Base-by-base conservation (phyloP, 495 filamentous ascomycete species). In the Talaromyces nanjingensis region DNA sequence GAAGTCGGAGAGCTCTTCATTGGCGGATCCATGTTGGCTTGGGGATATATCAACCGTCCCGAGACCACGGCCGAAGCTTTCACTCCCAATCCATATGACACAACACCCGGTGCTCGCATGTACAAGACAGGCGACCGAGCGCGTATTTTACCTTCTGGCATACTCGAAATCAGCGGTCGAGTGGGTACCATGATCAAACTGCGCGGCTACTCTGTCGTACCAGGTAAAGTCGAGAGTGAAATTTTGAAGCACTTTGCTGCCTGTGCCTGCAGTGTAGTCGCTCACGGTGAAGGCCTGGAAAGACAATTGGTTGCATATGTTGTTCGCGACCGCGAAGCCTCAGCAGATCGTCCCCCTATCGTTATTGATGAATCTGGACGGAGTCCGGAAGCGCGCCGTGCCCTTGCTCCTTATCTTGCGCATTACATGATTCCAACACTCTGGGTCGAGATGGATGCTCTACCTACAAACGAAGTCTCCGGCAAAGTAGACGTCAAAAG, bases 101-200 rank as follows among this genome's bases (percentile, higher is more conserved):
- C 64, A 0, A 67, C 59, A 5, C 66, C 84, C 60, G 81, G 76
- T 71, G 74, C 85, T 65, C 67, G 79, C 31, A 77, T 93, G 22
- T 97, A 97, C 74, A 81, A 90, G 24, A 98, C 93, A 2, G 93
- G 93, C 4, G 93, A 98, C 72, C 87, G 86, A 65, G 93, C 89
- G 0, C 79, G 86, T 16, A 82, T 93, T 39, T 74, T 87, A 7
- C 74, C 81, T 1, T 83, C 87, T 47, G 91, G 92, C 1, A 81
- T 80, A 0, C 77, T 97, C 1, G 90, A 96, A 66, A 94, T 90
- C 69, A 83, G 92, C 3, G 93, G 93, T 4, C 87, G 93, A 45
- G 87, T 97, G 12, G 80, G 82, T 1, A 83, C 84, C 0, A 91
- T 93, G 77, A 84, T 93, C 68, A 96, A 94, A 67, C 77, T 96